These are phyloP conservation scores for Plasmodium gallinaceum DNA, from an alignment of 169 alveolate species.

Conservation along the genomic window DNA sequence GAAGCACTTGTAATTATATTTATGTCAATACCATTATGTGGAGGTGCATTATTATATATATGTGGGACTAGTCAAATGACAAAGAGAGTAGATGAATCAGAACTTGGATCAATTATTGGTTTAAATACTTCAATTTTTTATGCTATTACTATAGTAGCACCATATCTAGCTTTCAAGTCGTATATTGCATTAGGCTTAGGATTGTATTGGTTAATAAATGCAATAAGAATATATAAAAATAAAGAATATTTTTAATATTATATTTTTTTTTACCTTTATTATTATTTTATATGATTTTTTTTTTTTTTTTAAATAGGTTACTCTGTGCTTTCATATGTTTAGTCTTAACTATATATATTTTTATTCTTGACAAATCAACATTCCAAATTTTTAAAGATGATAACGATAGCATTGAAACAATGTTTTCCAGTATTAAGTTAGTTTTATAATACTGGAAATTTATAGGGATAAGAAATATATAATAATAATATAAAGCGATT, in stretches of 20 bases:
- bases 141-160: conserved; percentile 65
- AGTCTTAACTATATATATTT: conserved; percentile 55
- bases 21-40: conserved; percentile 67
- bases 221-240: background rate
- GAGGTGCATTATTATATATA: conserved; percentile 67
- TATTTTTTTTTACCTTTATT: too few relatives aligned
- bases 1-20: conserved; percentile 44
- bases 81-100: conserved; percentile 61
- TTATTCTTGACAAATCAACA: conserved; percentile 43
- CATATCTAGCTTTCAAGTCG: conserved; percentile 59
- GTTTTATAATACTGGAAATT: background rate
- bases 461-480: too few relatives aligned
- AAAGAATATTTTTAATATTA: background rate
- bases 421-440: conserved; percentile 43
- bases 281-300: too few relatives aligned
- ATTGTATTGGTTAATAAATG: conserved; percentile 23
- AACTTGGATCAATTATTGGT: conserved; percentile 62
- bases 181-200: conserved; percentile 52
- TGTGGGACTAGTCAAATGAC: conserved; percentile 78
- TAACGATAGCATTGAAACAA: conserved; percentile 45
- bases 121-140: conserved; percentile 56
- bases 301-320: conserved; percentile 5
- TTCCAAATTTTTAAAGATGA: conserved; percentile 57
- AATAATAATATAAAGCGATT: background rate
- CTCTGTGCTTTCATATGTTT: conserved; percentile 57